Percentiles rank a stretch among this genome's conserved stretches.
phyloP scores from a whole-genome alignment of 2,329 filamentous ascomycete species.

The Venturia effusa region DNA sequence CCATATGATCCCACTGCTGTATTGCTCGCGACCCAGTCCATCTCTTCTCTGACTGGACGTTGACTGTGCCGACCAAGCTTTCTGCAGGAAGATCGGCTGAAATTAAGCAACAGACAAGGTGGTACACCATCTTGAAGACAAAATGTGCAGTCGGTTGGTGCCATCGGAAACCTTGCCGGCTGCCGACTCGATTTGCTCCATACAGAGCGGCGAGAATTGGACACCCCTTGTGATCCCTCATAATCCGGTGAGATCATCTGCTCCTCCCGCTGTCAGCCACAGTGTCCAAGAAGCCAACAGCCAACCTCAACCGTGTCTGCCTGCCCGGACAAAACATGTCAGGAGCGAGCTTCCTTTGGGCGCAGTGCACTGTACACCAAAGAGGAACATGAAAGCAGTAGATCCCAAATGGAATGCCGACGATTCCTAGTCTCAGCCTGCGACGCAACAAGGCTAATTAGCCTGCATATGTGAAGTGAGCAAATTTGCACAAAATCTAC shows the following conservation, averaged over 20 bases:
- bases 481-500: background rate
- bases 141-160: background rate
- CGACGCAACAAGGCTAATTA: background rate
- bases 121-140: background rate
- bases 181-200: background rate
- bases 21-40: background rate
- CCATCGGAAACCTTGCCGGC: background rate
- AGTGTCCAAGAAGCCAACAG: background rate
- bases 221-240: background rate
- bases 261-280: background rate
- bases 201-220: background rate
- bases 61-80: background rate
- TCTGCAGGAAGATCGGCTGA: background rate
- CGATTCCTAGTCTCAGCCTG: background rate
- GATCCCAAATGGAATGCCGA: background rate
- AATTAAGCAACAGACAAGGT: background rate
- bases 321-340: background rate
- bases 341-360: background rate
- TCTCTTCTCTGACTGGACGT: background rate
- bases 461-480: background rate
- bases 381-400: background rate
- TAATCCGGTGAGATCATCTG: background rate
- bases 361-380: background rate
- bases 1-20: background rate
- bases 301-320: background rate